Evolutionary conservation across 306 rosid species (phyloP), one percentile per base, ranked within the genome.

Genomic region (Trichosanthes truncata): DNA sequence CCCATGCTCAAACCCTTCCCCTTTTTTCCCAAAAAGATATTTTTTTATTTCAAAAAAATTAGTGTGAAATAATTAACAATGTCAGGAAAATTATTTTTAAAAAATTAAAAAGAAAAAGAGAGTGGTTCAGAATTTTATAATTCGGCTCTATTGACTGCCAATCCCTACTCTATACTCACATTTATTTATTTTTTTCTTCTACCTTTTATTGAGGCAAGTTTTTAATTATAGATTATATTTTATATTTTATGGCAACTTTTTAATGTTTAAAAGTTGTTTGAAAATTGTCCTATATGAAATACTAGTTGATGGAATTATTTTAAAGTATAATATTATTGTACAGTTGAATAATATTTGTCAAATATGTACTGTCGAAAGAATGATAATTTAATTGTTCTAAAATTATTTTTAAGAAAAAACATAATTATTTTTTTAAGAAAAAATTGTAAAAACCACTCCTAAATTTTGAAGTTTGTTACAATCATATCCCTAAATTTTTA

Each of bases 41-140:
- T 25, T 77, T 25, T 45, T 21, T 40, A 18, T 67, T 36, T 25
- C 0, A 20, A 12, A 46, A 76, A 55, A 18, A 15, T 5, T 11
- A 36, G 4, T n/a, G 68, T 56, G 80, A 56, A 77, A 7, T 15
- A 77, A 57, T 56, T 59, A 38, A 76, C 55, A 33, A 31, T 5
- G 20, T 62, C 11, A 46, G 78, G 33, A 46, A 25, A 79, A 31
- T 1, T 9, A 41, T 4, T 11, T 68, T 48, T 15, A 9, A 20
- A 74, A 74, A 74, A n/a, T 2, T 2, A 51, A 74, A 74, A 74
- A 49, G 56, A 74, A 51, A 72, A 15, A 25, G 26, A 15, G 15
- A 45, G 63, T 20, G 82, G 87, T 86, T 87, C 85, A 85, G 87
- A 88, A 85, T 86, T 86, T 80, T 81, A 89, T 80, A 87, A 83